Base-by-base conservation (phyloP, 2,329 filamentous ascomycete genomes). In the Colletotrichum nymphaeae region DNA sequence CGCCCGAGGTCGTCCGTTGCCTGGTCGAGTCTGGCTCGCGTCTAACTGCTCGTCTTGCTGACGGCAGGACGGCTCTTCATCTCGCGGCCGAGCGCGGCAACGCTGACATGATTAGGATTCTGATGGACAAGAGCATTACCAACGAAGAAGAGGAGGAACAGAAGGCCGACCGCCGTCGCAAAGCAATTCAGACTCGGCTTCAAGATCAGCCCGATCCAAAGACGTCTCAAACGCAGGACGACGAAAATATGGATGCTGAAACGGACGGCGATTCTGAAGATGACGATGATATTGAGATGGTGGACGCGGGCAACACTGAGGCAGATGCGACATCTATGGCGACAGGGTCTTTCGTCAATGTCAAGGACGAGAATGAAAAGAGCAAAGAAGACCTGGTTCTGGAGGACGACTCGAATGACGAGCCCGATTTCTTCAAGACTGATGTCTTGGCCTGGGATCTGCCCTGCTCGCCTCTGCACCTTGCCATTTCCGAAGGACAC, bases 1-100 rank as follows among this genome's bases (percentile, higher is more conserved):
- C 90, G 0, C 87, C 90, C 0, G 90, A 93, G 52, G 87, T 97
- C 71, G 93, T 97, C 1, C 87, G 93, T 74, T 88, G 85, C 60
- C 86, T 97, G 1, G 90, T 97, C 30, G 88, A 95, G 74, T 86
- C 91, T 70, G 93, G 93, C 3, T 92, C 94, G 42, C 90, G 94
- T 19, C 83, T 97, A 28, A 89, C 95, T 28, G 88, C 94, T 63
- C 90, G 95, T 63, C 81, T 97, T 52, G 93, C 93, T 0, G 95
- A 97, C 80, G 95, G 95, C 4, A 89, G 90, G 76, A 97, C 94
- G 2, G 93, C 94, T 9, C 86, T 97, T n/a, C 95, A 97, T 81
- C 85, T 97, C 35, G 94, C 94, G 22, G 93, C 94, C 22, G 88
- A 91, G 57, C 88, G 92, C 26, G 95, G 95, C 0, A 84, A 91